These are phyloP conservation scores for Ampelomyces quisqualis DNA, from an alignment of 2,329 filamentous ascomycete genomes.

Conservation along the genomic window DNA sequence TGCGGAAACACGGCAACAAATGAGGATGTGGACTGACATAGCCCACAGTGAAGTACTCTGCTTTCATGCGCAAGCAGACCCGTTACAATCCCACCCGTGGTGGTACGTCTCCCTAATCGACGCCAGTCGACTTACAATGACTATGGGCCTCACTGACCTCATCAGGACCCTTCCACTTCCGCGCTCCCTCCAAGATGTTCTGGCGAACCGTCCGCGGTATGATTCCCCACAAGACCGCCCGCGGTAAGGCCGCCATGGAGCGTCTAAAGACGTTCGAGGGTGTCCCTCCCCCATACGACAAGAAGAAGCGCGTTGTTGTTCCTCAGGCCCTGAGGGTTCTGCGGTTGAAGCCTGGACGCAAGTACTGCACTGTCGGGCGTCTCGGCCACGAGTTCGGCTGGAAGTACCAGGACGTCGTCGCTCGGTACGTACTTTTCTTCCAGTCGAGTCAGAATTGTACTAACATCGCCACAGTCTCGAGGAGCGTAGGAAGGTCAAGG, in stretches of 20 bases:
- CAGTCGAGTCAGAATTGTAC: conserved; percentile 2
- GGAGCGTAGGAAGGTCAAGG: conserved; percentile 99
- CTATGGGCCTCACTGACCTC: conserved; percentile 20
- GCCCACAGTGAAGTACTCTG: conserved; percentile 95
- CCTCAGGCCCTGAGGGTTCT: conserved; percentile 97
- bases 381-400: conserved; percentile 99
- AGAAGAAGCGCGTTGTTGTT: conserved; percentile 99
- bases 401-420: conserved; percentile 99
- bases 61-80: conserved; percentile 99
- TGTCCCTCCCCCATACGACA: conserved; percentile 98
- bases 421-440: conserved; percentile 68
- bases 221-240: conserved; percentile 99
- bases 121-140: not conserved
- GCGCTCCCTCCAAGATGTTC: conserved; percentile 98
- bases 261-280: conserved; percentile 99
- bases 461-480: conserved; percentile 69
- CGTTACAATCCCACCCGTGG: conserved; percentile 99
- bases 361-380: conserved; percentile 99
- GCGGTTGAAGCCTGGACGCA: conserved; percentile 96
- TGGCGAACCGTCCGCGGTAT: conserved; percentile 99
- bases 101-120: conserved; percentile 62
- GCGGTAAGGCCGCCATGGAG: conserved; percentile 93
- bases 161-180: conserved; percentile 98
- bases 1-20: conserved; percentile 1
- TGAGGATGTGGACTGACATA: conserved; percentile 22